phyloP scores from a whole-genome alignment of 1,139 yeast species.

The Kodamaea sp. region DNA sequence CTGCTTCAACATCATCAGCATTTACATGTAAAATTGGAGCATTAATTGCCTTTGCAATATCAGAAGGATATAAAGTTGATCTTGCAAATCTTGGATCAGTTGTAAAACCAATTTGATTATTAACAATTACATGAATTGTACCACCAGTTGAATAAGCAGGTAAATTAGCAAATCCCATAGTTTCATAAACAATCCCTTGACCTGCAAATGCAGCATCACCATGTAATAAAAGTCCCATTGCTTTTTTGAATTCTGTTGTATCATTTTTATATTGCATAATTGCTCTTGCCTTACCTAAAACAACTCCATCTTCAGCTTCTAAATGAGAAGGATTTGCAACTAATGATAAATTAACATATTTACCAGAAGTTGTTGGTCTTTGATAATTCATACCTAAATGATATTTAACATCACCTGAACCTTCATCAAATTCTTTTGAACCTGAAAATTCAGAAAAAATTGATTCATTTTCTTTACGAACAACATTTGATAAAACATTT shows the following conservation, averaged over 20 bases:
- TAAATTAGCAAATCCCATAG: slow-evolving; percentile 88
- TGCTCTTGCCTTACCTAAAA: slow-evolving; percentile 96
- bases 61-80: slow-evolving; percentile 97
- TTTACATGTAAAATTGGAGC: slow-evolving; percentile 99
- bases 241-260: slow-evolving; percentile 76
- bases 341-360: slow-evolving; percentile 87
- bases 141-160: slow-evolving; percentile 99
- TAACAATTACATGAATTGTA: slow-evolving; percentile 90
- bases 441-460: slow-evolving; percentile 96
- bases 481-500: slow-evolving; percentile 95
- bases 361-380: slow-evolving; percentile 98
- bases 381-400: slow-evolving; percentile 99
- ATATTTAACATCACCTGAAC: slow-evolving; percentile 98
- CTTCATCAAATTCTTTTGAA: slow-evolving; percentile 78
- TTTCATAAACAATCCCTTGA: slow-evolving; percentile 98
- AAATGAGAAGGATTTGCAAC: slow-evolving; percentile 99
- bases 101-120: slow-evolving; percentile 98
- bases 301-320: slow-evolving; percentile 99
- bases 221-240: slow-evolving; percentile 88
- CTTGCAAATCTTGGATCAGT: slow-evolving; percentile 97
- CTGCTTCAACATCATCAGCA: slow-evolving; percentile 96
- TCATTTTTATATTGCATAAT: slow-evolving; percentile 90
- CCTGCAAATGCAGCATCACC: slow-evolving; percentile 99
- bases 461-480: slow-evolving; percentile 96
- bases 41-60: slow-evolving; percentile 91